Evolutionary conservation across 2,329 filamentous ascomycete genomes (phyloP).

Genomic region (Grosmannia clavigera): DNA sequence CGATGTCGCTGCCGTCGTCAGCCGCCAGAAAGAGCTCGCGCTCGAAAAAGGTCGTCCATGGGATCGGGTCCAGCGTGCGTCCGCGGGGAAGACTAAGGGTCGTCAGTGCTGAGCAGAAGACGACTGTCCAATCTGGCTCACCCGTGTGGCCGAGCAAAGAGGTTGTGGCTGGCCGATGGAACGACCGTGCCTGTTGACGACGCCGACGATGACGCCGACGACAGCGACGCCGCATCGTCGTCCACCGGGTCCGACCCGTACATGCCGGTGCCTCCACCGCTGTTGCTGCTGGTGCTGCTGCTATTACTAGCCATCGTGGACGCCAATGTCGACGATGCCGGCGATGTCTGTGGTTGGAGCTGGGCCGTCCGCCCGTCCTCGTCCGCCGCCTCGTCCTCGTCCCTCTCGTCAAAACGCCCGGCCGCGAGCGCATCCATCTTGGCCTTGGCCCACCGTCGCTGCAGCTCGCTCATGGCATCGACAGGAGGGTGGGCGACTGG

Average conservation of each 20-base stretch:
- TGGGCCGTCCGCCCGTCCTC: not conserved
- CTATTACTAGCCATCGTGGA: not conserved
- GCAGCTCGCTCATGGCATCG: slow-evolving; percentile 20
- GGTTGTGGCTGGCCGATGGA: slow-evolving; percentile 58
- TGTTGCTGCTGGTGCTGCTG: slow-evolving; percentile 9
- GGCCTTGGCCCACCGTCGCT: slow-evolving; percentile 21
- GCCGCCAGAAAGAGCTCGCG: slow-evolving; percentile 66
- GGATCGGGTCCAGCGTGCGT: slow-evolving; percentile 50
- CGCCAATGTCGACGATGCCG: slow-evolving; percentile 12
- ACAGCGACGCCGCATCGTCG: slow-evolving; percentile 44
- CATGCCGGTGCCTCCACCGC: slow-evolving; percentile 25
- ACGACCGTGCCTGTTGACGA: slow-evolving; percentile 89
- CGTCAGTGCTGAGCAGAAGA: not conserved
- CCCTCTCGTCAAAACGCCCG: slow-evolving; percentile 32
- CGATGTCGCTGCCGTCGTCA: slow-evolving; percentile 32
- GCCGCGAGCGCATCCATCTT: slow-evolving; percentile 10
- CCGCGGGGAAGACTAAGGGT: slow-evolving; percentile 32
- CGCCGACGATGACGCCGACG: slow-evolving; percentile 73
- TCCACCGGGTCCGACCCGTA: slow-evolving; percentile 30
- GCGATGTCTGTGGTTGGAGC: too few species aligned
- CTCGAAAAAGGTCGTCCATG: slow-evolving; percentile 86
- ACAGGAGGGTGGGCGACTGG: not conserved
- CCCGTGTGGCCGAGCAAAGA: slow-evolving; percentile 62
- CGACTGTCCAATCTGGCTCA: slow-evolving; percentile 23
- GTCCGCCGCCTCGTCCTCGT: slow-evolving; percentile 35